phyloP scores from a whole-genome alignment of 352 stramenopile genomes.

The Globisporangium alternatum region DNA sequence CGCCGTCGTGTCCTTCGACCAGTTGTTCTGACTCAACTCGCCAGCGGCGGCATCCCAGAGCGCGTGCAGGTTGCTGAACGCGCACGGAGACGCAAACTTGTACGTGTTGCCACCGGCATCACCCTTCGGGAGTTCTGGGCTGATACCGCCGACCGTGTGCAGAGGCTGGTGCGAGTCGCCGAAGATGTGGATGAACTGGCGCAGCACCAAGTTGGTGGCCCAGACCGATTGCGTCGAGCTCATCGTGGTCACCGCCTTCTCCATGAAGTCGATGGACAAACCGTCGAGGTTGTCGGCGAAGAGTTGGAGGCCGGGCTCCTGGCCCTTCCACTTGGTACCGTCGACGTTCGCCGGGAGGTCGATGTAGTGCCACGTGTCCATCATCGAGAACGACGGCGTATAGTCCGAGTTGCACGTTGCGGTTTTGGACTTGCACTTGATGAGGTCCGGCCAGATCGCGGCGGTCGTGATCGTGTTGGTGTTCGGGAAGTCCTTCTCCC shows the following conservation, averaged over 20 bases:
- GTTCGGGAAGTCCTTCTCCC: constrained; percentile 59
- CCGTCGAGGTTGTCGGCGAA: constrained; percentile 55
- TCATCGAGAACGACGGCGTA: constrained; percentile 42
- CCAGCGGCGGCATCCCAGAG: constrained; percentile 62
- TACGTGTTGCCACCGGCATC: constrained; percentile 64
- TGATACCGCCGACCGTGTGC: constrained; percentile 50
- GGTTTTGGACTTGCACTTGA: constrained; percentile 50
- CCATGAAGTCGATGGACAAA: constrained; percentile 38
- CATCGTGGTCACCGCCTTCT: constrained; percentile 48
- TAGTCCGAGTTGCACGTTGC: constrained; percentile 32
- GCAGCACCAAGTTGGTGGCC: constrained; percentile 55
- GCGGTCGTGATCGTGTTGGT: constrained; percentile 41
- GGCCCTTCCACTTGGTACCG: constrained; percentile 34
- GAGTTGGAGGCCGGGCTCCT: constrained; percentile 39
- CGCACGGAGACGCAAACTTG: constrained; percentile 44
- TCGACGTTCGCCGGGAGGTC: constrained; percentile 57
- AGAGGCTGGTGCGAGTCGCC: constrained; percentile 62
- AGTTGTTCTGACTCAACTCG: constrained; percentile 52
- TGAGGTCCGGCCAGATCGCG: constrained; percentile 53
- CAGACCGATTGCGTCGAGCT: constrained; percentile 60
- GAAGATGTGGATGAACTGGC: constrained; percentile 74
- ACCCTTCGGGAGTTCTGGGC: constrained; percentile 37
- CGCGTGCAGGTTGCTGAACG: constrained; percentile 60
- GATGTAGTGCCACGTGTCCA: constrained; percentile 72
- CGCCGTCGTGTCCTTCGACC: constrained; percentile 24